Evolutionary conservation across 352 stramenopile genomes (phyloP), one percentile per base, ranked within the genome.

Genomic region (Globisporangium spinosum): DNA sequence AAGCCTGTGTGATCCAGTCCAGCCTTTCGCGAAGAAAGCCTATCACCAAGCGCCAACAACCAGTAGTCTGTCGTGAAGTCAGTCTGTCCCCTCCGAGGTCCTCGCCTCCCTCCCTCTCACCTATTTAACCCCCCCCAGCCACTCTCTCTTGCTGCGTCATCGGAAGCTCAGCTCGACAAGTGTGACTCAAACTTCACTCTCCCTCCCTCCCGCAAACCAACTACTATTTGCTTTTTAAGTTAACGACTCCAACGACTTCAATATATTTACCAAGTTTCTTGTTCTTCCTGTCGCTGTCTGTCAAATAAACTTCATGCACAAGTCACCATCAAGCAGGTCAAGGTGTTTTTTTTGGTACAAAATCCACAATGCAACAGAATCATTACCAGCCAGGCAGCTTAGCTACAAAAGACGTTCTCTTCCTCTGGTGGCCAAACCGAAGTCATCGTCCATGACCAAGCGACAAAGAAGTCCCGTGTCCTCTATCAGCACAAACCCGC

Each of bases 131-230:
- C n/a, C 22, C 54, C 1, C 17, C 32, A 29, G 49, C 29, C 59
- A 68, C 58, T 68, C 59, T 57, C 56, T 72, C 62, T 20, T 55
- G 67, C 67, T 65, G 55, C 56, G 67, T 72, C 67, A 72, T 69
- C 62, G 67, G 67, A 72, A 72, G 67, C 67, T 58, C 62, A 69
- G 67, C 61, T 66, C 53, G 66, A 53, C 40, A 49, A 47, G 49
- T 60, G 64, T 54, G 35, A 29, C 49, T 45, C 38, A 45, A 45
- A 20, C 56, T 49, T 13, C 40, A 66, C 17, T 38, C 35, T 38
- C 23, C 38, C n/a, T 22, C 45, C 8, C 32, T 3, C 54, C 49
- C 17, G 25, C 32, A 20, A 23, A 38, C 32, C 8, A 38, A 45
- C 38, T 20, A 51, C 43, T 51, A 51, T 51, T 51, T 54, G 17